Evolutionary conservation across 2,329 filamentous ascomycete species (phyloP), one percentile per base, ranked within the genome.

Genomic region (Aspergillus intermedius): DNA sequence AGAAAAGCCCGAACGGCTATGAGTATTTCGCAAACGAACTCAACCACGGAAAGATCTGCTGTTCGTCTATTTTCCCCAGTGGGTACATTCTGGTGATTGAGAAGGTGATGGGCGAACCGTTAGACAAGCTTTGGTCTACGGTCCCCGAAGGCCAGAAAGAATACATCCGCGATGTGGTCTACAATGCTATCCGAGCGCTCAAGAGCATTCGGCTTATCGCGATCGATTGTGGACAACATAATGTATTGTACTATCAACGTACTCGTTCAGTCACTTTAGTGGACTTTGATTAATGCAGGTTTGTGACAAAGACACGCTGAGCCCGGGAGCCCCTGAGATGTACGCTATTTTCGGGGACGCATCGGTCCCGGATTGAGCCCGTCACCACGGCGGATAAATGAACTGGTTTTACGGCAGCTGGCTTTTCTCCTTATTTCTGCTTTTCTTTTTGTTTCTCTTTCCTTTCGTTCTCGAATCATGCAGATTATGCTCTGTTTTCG

Each of bases 11-110:
- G 13, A 15, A 46, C 10, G 47, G 52, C 5, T 48, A 45, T 22
- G 34, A 45, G 7, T 45, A 32, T 21, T 54, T 54, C 40, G 8
- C 50, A 13, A 34, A 23, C n/a, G 2, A 50, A 9, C 45, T 49
- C 1, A 34, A 7, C 13, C 17, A 47, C 19, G 48, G 48, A 5
- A 17, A 42, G 12, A 52, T 52, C 5, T 17, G 1, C 1, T 52
- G 40, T 19, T 54, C 52, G 0, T 54, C 40, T 1, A 22, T 50
- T 5, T 47, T 49, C 28, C 45, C 46, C 7, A 28, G 22, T 12
- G 45, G 48, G 0, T 35, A 52, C 44, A 45, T 52, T 8, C 15
- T 49, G 1, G n/a, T 49, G 2, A 45, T 49, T 1, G 34, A 37
- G 0, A 46, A 35, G 12, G 47, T 25, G 5, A 7, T 45, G 10